Percentiles rank a stretch among this genome's conserved stretches.
Conservation (phyloP, 441 rosid genomes). For the Populus trichocarpa region DNA sequence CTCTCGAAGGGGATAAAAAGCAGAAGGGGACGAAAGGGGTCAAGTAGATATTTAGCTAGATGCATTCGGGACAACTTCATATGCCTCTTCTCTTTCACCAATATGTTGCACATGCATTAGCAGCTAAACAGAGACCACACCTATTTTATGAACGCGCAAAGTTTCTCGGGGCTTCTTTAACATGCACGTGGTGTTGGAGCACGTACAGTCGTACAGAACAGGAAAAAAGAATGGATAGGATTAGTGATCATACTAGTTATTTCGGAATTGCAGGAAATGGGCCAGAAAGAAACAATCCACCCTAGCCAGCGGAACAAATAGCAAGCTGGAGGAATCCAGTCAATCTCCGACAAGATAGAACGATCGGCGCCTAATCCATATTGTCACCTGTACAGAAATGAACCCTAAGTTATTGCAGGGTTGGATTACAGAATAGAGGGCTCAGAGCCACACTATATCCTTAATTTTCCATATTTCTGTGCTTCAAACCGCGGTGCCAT, state of each 20-base stretch:
- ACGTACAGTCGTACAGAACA: neutral
- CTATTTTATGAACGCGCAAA: too few species aligned
- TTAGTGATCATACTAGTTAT: too few species aligned
- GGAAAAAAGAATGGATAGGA: neutral
- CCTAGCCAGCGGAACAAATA: too few species aligned
- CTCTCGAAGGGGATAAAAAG: neutral
- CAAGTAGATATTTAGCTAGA: neutral
- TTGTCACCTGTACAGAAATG: neutral
- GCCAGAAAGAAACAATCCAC: too few species aligned
- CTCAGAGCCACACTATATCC: neutral
- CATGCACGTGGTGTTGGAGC: neutral
- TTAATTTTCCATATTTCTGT: neutral
- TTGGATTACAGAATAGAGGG: neutral
- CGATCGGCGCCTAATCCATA: too few species aligned
- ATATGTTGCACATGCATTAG: neutral
- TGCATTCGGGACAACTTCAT: neutral
- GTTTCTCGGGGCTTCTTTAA: too few species aligned
- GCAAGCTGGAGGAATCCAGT: neutral
- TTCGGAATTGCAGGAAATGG: too few species aligned
- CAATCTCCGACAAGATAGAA: neutral
- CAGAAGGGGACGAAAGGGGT: neutral
- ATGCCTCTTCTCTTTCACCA: neutral
- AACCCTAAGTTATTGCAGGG: neutral
- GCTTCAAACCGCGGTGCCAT: neutral
- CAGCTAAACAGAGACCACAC: too few species aligned